phyloP scores from a whole-genome alignment of 352 stramenopile species.

The Globisporangium spinosum region DNA sequence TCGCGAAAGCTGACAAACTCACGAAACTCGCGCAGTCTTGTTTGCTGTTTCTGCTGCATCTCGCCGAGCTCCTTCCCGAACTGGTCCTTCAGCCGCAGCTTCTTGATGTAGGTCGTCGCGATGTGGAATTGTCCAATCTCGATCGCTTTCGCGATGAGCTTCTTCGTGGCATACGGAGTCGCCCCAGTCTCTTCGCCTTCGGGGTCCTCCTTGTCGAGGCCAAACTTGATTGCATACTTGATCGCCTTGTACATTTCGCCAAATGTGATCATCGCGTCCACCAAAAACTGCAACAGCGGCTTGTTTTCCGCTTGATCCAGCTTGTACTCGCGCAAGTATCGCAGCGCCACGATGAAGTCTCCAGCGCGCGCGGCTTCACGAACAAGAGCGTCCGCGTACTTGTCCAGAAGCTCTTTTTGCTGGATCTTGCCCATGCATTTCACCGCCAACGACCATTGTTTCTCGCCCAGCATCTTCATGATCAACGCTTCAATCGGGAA shows the following conservation, averaged over 20 bases:
- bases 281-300: constrained; percentile 46
- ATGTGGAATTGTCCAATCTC: constrained; percentile 69
- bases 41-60: constrained; percentile 57
- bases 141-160: constrained; percentile 55
- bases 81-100: constrained; percentile 56
- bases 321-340: constrained; percentile 79
- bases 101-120: constrained; percentile 78
- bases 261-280: constrained; percentile 65
- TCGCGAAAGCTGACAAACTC: constrained; percentile 47
- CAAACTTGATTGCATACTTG: constrained; percentile 87
- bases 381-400: constrained; percentile 46
- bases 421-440: constrained; percentile 82
- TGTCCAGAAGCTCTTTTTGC: constrained; percentile 43
- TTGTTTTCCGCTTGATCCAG: constrained; percentile 43
- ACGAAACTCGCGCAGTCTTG: constrained; percentile 53
- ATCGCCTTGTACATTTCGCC: constrained; percentile 86
- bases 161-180: constrained; percentile 43
- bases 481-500: constrained; percentile 67
- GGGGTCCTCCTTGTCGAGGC: constrained; percentile 33
- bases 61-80: constrained; percentile 53
- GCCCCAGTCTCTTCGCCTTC: constrained; percentile 22
- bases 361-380: constrained; percentile 49
- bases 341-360: constrained; percentile 66
- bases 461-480: constrained; percentile 58
- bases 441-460: constrained; percentile 62